Percentiles rank a stretch among this genome's conserved stretches.
Conservation (phyloP, 1,284 basidiomycete species). For the Fomitopsis pinicola region DNA sequence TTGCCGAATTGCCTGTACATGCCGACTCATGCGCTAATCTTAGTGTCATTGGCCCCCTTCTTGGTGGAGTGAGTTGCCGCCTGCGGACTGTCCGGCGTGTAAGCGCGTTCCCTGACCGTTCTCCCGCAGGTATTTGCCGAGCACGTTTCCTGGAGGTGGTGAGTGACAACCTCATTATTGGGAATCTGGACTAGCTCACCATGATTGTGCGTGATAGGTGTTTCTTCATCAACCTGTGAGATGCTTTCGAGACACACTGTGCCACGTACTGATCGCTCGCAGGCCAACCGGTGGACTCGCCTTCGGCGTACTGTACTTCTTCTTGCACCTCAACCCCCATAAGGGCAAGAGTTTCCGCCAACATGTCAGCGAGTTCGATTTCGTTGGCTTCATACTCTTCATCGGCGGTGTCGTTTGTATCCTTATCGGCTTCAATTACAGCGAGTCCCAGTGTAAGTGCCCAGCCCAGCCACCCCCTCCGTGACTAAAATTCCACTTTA, state of each 20-base stretch:
- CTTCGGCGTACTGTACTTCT: constrained; percentile 67
- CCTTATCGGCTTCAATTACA: constrained; percentile 80
- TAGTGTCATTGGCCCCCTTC: constrained; percentile 72
- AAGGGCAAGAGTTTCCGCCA: constrained; percentile 51
- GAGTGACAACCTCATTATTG: constrained; percentile 12
- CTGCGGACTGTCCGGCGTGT: not conserved
- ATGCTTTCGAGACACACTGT: not conserved
- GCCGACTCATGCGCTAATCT: not conserved
- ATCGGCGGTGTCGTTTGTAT: constrained; percentile 72
- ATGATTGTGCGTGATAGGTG: constrained; percentile 38
- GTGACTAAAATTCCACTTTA: not conserved
- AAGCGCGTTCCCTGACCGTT: constrained; percentile 2
- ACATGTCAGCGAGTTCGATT: constrained; percentile 71
- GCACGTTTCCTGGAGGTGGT: constrained; percentile 75
- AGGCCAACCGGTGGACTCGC: constrained; percentile 79
- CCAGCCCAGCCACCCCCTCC: not conserved
- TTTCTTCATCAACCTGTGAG: constrained; percentile 72
- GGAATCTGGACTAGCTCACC: constrained; percentile 2
- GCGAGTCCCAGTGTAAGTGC: constrained; percentile 59
- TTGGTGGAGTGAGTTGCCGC: constrained; percentile 56
- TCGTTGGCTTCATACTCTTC: constrained; percentile 68
- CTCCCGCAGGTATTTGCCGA: constrained; percentile 54
- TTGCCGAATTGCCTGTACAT: not conserved
- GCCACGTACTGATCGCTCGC: constrained; percentile 2
- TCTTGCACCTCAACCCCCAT: constrained; percentile 80